These are phyloP conservation scores for Zarea fungicola DNA, from an alignment of 2,329 filamentous ascomycete genomes.

Conservation along the genomic window DNA sequence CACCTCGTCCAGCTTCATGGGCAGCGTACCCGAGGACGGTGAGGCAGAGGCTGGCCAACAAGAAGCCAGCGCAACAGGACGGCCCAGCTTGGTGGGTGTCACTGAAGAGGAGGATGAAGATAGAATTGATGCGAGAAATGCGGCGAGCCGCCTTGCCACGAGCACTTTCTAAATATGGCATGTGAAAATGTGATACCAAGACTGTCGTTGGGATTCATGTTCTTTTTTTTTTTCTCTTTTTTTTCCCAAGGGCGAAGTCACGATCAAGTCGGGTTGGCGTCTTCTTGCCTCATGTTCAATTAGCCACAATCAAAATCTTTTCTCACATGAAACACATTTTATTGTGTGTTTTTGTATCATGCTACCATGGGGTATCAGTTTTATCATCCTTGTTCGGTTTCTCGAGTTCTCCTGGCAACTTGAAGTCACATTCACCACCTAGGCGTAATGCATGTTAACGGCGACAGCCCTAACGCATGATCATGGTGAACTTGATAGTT, in stretches of 20 bases:
- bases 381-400: no score
- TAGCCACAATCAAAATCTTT: background rate
- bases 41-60: conserved; percentile 40
- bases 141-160: conserved; percentile 85
- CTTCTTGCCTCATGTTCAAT: background rate
- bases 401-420: no score
- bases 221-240: background rate
- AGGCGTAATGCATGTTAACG: no score
- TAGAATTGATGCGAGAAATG: conserved; percentile 89
- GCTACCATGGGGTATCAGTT: no score
- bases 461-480: no score
- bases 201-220: conserved; percentile 1
- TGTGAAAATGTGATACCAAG: background rate
- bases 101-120: conserved; percentile 87
- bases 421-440: no score
- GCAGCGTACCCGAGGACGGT: conserved; percentile 59
- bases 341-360: background rate
- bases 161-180: conserved; percentile 93
- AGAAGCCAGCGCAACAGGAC: conserved; percentile 34
- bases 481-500: no score
- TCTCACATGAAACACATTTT: background rate
- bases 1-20: conserved; percentile 66
- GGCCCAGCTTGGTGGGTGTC: conserved; percentile 52
- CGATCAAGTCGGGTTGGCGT: background rate
- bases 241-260: background rate